phyloP scores from a whole-genome alignment of 768 basidiomycete genomes.

The Boletus barrowsii region DNA sequence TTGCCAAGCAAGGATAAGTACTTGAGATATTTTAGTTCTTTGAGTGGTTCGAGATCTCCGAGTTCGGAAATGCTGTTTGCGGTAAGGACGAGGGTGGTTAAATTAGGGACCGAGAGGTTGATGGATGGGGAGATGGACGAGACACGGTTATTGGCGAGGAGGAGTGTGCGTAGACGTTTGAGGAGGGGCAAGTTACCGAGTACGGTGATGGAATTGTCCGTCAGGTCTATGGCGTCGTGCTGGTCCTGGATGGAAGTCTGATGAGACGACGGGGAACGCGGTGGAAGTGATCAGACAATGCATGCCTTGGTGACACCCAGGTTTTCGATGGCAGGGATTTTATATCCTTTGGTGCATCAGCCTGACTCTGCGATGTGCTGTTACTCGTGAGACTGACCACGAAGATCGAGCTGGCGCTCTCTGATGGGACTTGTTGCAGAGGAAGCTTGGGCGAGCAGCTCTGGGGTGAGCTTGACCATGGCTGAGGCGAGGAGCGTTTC shows the following conservation, averaged over 20 bases:
- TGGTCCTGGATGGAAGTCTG: slow-evolving; percentile 59
- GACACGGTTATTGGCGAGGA: slow-evolving; percentile 90
- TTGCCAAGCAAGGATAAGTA: slow-evolving; percentile 78
- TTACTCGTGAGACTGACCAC: slow-evolving; percentile 53
- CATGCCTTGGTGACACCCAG: slow-evolving; percentile 85
- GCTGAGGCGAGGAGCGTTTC: slow-evolving; percentile 29
- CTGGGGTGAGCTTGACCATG: slow-evolving; percentile 90
- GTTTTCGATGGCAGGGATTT: slow-evolving; percentile 96
- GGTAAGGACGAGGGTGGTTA: slow-evolving; percentile 77
- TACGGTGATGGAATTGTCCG: slow-evolving; percentile 81
- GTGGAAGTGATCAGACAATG: slow-evolving; percentile 20
- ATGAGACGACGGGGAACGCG: slow-evolving; percentile 14
- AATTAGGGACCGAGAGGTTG: slow-evolving; percentile 79
- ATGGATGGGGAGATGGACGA: slow-evolving; percentile 78
- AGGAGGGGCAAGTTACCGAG: slow-evolving; percentile 86
- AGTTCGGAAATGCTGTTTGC: slow-evolving; percentile 79
- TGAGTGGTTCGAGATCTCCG: slow-evolving; percentile 82
- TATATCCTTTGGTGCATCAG: slow-evolving; percentile 60
- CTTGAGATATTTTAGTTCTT: slow-evolving; percentile 69
- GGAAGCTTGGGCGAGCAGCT: slow-evolving; percentile 79
- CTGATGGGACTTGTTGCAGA: slow-evolving; percentile 80
- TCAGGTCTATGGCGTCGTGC: slow-evolving; percentile 91
- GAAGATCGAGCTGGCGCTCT: slow-evolving; percentile 87
- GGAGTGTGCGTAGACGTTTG: slow-evolving; percentile 77
- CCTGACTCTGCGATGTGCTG: neutral